A percentile compares a stretch with the other conserved stretches of the same genome.
Evolutionary conservation across 768 basidiomycete species (phyloP).

Genomic region (Phylloporus arenicola): DNA sequence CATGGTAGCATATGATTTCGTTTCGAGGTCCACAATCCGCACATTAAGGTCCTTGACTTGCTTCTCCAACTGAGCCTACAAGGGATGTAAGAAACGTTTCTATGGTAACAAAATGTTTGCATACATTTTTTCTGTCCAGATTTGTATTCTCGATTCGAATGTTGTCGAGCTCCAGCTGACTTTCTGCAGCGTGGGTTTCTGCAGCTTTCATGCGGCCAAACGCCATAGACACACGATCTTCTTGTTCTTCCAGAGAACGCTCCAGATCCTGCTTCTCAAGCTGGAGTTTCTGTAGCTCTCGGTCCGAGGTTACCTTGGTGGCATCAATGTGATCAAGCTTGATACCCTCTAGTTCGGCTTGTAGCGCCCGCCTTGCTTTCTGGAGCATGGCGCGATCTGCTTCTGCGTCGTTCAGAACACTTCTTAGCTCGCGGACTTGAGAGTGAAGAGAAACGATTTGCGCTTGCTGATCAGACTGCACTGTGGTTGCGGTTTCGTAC

Average conservation of each 20-base stretch:
- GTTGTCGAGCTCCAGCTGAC: slow-evolving; percentile 69
- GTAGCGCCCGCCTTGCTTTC: slow-evolving; percentile 75
- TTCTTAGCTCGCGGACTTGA: slow-evolving; percentile 77
- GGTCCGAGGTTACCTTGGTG: slow-evolving; percentile 63
- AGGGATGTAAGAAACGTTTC: background rate
- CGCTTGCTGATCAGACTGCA: slow-evolving; percentile 75
- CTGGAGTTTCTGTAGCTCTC: slow-evolving; percentile 68
- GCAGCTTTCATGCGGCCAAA: slow-evolving; percentile 79
- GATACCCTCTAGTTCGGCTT: slow-evolving; percentile 76
- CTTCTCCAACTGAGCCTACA: slow-evolving; percentile 76
- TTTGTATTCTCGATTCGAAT: slow-evolving; percentile 77
- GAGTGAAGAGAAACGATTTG: slow-evolving; percentile 82
- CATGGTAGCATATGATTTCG: slow-evolving; percentile 64
- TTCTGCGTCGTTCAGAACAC: slow-evolving; percentile 81
- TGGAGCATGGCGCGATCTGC: slow-evolving; percentile 73
- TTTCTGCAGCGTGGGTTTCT: slow-evolving; percentile 69
- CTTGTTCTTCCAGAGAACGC: slow-evolving; percentile 70
- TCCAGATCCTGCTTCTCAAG: slow-evolving; percentile 81
- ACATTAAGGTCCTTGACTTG: slow-evolving; percentile 81
- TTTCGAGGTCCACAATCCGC: slow-evolving; percentile 77
- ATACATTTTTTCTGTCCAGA: slow-evolving; percentile 71
- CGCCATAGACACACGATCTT: slow-evolving; percentile 65
- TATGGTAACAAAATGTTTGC: slow-evolving; percentile 6
- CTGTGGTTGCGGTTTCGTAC: slow-evolving; percentile 65
- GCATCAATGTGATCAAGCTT: slow-evolving; percentile 70